These are phyloP conservation scores for Stevia rebaudiana DNA, from an alignment of 140 eudicot genomes.

Conservation along the genomic window DNA sequence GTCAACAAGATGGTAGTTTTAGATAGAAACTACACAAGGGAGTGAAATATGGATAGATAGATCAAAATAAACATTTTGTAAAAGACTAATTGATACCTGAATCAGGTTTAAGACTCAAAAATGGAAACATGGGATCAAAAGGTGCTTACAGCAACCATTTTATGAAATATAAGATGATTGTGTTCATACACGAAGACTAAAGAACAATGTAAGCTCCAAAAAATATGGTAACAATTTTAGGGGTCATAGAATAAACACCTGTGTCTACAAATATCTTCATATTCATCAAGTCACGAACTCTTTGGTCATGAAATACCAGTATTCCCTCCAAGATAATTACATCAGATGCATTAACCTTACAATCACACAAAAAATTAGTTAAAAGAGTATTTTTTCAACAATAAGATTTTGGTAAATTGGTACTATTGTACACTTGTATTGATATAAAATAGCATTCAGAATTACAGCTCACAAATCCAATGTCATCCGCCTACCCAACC, in stretches of 20 bases:
- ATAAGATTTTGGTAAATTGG: neutral
- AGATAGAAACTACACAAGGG: neutral
- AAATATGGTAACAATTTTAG: slow-evolving; percentile 1
- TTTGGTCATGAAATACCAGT: slow-evolving; percentile 87
- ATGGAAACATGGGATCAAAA: neutral
- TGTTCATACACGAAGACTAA: neutral
- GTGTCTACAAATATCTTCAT: slow-evolving; percentile 98
- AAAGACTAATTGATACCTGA: slow-evolving; percentile 10
- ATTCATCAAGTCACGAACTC: slow-evolving; percentile 89
- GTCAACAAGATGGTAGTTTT: neutral
- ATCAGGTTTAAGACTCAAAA: neutral
- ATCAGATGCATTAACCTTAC: slow-evolving; percentile 92
- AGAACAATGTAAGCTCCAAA: neutral
- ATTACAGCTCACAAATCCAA: neutral
- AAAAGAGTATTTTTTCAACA: neutral
- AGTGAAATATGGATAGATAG: neutral
- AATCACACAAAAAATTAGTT: slow-evolving; percentile 2
- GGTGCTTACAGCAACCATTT: neutral
- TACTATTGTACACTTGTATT: neutral
- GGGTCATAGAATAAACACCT: slow-evolving; percentile 36
- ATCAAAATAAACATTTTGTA: neutral
- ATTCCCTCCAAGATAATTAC: slow-evolving; percentile 97
- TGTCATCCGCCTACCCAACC: neutral
- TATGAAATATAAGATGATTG: neutral
- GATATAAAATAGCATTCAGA: slow-evolving; percentile 7